Conservation (phyloP, 1,139 yeast species). For the Debaryomyces sp. region DNA sequence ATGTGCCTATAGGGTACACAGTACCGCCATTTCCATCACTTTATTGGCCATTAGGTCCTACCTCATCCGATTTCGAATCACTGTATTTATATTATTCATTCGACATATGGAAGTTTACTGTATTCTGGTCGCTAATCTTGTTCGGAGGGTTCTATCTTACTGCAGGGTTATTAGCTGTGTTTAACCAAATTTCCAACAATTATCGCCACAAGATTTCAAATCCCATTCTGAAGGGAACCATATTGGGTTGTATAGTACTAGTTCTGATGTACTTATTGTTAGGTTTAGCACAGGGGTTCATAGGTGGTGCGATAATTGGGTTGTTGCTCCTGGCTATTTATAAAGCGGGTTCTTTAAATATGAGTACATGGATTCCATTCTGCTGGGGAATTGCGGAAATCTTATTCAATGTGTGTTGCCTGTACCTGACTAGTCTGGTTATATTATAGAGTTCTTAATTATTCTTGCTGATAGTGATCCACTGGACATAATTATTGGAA, state of each 20-base stretch:
- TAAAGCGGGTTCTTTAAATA: slow-evolving; percentile 72
- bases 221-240: slow-evolving; percentile 15
- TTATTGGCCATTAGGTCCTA: slow-evolving; percentile 65
- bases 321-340: slow-evolving; percentile 67
- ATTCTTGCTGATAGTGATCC: too few relatives aligned
- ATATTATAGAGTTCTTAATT: slow-evolving; percentile 23
- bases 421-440: slow-evolving; percentile 54
- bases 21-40: slow-evolving; percentile 83
- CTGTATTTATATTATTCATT: slow-evolving; percentile 66
- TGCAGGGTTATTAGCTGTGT: slow-evolving; percentile 67
- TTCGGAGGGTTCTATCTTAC: slow-evolving; percentile 62
- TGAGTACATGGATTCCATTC: slow-evolving; percentile 95
- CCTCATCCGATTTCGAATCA: slow-evolving; percentile 43
- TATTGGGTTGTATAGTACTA: slow-evolving; percentile 34
- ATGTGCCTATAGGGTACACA: slow-evolving; percentile 77
- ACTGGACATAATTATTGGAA: not conserved
- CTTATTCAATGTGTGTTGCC: slow-evolving; percentile 63
- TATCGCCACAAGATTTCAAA: slow-evolving; percentile 19
- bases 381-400: slow-evolving; percentile 74
- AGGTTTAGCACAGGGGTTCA: slow-evolving; percentile 66
- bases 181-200: slow-evolving; percentile 31
- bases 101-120: slow-evolving; percentile 87
- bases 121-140: slow-evolving; percentile 77
- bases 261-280: slow-evolving; percentile 47
- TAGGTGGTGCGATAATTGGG: slow-evolving; percentile 78